Conservation (phyloP, 768 basidiomycete species). For the Piloderma croceum region DNA sequence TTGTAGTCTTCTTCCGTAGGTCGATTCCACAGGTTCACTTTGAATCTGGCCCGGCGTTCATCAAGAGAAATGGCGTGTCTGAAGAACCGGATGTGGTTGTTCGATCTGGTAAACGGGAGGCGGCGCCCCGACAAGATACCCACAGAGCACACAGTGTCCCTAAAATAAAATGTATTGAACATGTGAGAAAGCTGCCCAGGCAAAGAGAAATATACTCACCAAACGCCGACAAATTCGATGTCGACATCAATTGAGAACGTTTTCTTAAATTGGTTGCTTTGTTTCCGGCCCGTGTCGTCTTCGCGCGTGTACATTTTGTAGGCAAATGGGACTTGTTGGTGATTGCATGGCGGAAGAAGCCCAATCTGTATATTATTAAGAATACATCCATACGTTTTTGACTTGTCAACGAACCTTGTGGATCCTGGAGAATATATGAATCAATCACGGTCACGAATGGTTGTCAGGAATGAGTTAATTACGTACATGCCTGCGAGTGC, state of each 20-base stretch:
- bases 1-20: conserved; percentile 26
- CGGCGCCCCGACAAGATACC: conserved; percentile 45
- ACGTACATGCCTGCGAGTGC: conserved; percentile 70
- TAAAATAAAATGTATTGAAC: conserved; percentile 17
- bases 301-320: conserved; percentile 66
- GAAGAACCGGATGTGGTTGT: conserved; percentile 51
- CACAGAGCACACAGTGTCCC: conserved; percentile 67
- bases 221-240: conserved; percentile 50
- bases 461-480: conserved; percentile 9
- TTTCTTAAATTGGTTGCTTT: conserved; percentile 50
- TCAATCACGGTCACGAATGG: neutral
- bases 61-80: conserved; percentile 65
- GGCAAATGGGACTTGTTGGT: conserved; percentile 50
- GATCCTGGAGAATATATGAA: conserved; percentile 32
- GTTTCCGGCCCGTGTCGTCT: conserved; percentile 53
- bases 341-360: conserved; percentile 38
- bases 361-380: conserved; percentile 39
- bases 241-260: conserved; percentile 39
- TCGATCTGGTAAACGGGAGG: conserved; percentile 54
- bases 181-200: neutral
- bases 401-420: conserved; percentile 42
- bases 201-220: conserved; percentile 28
- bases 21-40: conserved; percentile 45
- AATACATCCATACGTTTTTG: neutral
- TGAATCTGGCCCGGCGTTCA: conserved; percentile 56